Base-by-base conservation (phyloP, 148 eudicot species). In the Spergularia marina region DNA sequence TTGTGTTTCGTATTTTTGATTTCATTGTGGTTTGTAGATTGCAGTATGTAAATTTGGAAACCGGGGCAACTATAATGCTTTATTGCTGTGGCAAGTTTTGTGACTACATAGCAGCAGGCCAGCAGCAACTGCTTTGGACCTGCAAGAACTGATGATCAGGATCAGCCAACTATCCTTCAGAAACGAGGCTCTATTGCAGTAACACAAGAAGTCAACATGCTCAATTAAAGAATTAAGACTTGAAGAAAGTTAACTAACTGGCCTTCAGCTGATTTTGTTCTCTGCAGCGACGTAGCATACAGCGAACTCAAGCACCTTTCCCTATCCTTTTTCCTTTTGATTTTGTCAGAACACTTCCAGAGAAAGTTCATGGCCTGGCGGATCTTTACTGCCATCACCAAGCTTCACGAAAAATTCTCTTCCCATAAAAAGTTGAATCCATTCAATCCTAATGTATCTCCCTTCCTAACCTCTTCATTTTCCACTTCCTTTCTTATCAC, bases 401-500 rank as follows among this genome's bases (percentile, higher is more conserved):
- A 68, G 71, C 56, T 20, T 20, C 4, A 20, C 2, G 36, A 49
- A 68, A 68, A 68, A 49, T 9, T 21, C 39, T 49, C 36, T 5
- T 49, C 39, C 53, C 17, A 17, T 12, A 49, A 51, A 68, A 49
- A 4, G 0, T 55, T 39, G 51, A 49, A 17, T 68, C 39, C 53
- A 12, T 20, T 49, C 39, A 52, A 52, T 49, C 71, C 71, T 7
- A 20, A 20, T 49, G 53, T 68, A 34, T 52, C 55, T 21, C 55
- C 55, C 36, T 47, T 49, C 13, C 56, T 49, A 21, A 47, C 55
- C n/a, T 68, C 56, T 47, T 49, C 62, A 30, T 92, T 84, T 83
- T 90, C 96, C 70, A 95, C 96, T 78, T 95, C 99, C 18, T 95
- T 95, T 80, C 89, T 95, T 74, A 54, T 84, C 84, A 95, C 99